phyloP scores from a whole-genome alignment of 805 yeast genomes.

The Jamesozyma lodderae region DNA sequence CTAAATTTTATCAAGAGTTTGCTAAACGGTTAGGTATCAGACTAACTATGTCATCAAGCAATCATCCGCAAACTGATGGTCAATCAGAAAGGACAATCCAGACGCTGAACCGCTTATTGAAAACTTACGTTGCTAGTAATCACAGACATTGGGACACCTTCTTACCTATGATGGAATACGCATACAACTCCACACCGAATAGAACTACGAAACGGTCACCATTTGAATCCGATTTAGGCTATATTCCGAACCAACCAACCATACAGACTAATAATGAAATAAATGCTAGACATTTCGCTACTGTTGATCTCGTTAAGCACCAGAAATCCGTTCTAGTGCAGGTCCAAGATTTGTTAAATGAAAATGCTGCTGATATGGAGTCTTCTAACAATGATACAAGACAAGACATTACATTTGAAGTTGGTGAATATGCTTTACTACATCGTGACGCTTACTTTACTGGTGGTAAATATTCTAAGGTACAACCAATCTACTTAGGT shows the following conservation, averaged over 20 bases:
- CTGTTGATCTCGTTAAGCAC: conserved; percentile 1
- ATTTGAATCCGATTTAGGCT: conserved; percentile 8
- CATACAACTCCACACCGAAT: conserved; percentile 5
- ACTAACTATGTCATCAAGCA: conserved; percentile 2
- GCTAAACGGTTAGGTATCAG: conserved; percentile 1
- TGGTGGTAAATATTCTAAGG: conserved; percentile 1
- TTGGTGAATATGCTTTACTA: conserved; percentile 4
- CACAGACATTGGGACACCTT: conserved; percentile 3
- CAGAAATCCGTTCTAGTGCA: conserved; percentile 1
- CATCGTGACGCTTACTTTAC: conserved; percentile 6
- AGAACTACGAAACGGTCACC: conserved; percentile 1
- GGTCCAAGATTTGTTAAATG: conserved; percentile 1
- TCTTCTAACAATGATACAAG: background rate
- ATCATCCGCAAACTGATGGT: conserved; percentile 4
- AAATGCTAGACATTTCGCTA: background rate
- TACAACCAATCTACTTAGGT: conserved; percentile 2
- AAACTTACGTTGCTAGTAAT: background rate
- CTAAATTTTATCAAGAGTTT: conserved; percentile 3
- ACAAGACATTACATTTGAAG: background rate
- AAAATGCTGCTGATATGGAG: conserved; percentile 3
- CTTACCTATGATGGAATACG: conserved; percentile 6
- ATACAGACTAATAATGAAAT: background rate
- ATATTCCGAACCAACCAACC: conserved; percentile 6
- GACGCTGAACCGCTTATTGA: background rate
- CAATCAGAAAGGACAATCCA: conserved; percentile 5